phyloP scores from a whole-genome alignment of 2,329 filamentous ascomycete species.

The Mycogone perniciosa region DNA sequence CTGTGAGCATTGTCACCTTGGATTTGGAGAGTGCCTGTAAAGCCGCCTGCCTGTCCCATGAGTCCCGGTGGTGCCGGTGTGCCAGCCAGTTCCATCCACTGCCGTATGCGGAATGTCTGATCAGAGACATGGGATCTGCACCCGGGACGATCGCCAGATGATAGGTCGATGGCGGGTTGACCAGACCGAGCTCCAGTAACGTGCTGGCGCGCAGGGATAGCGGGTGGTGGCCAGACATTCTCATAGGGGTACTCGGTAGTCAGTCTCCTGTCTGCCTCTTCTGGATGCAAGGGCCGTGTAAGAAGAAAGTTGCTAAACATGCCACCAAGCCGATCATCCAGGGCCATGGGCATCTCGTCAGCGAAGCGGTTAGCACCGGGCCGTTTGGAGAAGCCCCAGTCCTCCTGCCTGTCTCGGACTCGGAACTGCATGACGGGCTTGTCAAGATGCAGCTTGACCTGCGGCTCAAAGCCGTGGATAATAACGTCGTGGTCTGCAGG shows the following conservation, averaged over 20 bases:
- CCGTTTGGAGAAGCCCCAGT: slow-evolving; percentile 16
- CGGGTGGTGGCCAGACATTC: slow-evolving; percentile 69
- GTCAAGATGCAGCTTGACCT: slow-evolving; percentile 65
- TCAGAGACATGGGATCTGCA: slow-evolving; percentile 57
- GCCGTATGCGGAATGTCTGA: slow-evolving; percentile 64
- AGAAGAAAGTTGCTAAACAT: slow-evolving; percentile 65
- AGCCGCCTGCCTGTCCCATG: slow-evolving; percentile 23
- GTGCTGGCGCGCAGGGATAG: slow-evolving; percentile 58
- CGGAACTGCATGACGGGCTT: slow-evolving; percentile 60
- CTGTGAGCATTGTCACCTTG: slow-evolving; percentile 11
- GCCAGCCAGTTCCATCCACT: slow-evolving; percentile 64
- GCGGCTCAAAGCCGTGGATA: slow-evolving; percentile 67
- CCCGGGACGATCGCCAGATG: slow-evolving; percentile 36
- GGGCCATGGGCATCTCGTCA: slow-evolving; percentile 47
- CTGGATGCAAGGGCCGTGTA: slow-evolving; percentile 42
- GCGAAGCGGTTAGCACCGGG: slow-evolving; percentile 35
- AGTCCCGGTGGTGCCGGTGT: slow-evolving; percentile 22
- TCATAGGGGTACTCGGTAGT: slow-evolving; percentile 36
- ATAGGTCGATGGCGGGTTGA: slow-evolving; percentile 19
- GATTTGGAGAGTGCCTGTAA: slow-evolving; percentile 17
- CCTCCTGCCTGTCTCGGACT: slow-evolving; percentile 18
- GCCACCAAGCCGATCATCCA: slow-evolving; percentile 38
- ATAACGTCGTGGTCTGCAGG: slow-evolving; percentile 56
- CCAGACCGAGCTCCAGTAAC: slow-evolving; percentile 31
- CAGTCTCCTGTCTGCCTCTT: slow-evolving; percentile 28